Conservation (phyloP, 176 grass and related monocot genomes). For the Carex myosuroides region DNA sequence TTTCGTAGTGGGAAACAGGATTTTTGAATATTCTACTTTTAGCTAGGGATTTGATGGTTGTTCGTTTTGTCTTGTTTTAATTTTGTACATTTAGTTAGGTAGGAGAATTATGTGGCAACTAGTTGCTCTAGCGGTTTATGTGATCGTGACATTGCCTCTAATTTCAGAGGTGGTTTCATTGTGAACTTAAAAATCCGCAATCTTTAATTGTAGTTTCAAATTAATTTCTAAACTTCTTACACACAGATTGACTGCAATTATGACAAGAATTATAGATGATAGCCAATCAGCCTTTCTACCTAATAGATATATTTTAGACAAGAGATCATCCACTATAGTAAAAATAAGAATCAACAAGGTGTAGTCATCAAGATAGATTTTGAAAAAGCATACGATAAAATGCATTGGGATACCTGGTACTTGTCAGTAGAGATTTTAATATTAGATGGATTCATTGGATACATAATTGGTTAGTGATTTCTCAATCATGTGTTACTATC, state of each 20-base stretch:
- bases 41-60: conserved; percentile 22
- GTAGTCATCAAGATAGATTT: background rate
- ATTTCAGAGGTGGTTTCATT: background rate
- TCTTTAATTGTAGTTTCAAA: background rate
- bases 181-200: background rate
- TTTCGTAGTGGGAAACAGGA: conserved; percentile 35
- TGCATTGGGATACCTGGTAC: background rate
- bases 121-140: background rate
- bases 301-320: background rate
- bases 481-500: no score
- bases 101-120: background rate
- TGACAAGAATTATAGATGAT: background rate
- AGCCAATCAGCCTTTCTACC: background rate
- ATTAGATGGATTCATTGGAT: no score
- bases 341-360: accelerated
- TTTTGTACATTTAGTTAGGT: conserved; percentile 25
- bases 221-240: no score
- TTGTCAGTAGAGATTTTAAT: background rate
- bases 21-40: conserved; percentile 19
- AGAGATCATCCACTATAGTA: background rate
- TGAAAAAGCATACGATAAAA: background rate
- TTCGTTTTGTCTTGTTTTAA: background rate
- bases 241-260: no score
- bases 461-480: accelerated
- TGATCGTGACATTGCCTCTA: background rate